phyloP scores from a whole-genome alignment of 805 yeast species.

The Kazachstania martiniae region DNA sequence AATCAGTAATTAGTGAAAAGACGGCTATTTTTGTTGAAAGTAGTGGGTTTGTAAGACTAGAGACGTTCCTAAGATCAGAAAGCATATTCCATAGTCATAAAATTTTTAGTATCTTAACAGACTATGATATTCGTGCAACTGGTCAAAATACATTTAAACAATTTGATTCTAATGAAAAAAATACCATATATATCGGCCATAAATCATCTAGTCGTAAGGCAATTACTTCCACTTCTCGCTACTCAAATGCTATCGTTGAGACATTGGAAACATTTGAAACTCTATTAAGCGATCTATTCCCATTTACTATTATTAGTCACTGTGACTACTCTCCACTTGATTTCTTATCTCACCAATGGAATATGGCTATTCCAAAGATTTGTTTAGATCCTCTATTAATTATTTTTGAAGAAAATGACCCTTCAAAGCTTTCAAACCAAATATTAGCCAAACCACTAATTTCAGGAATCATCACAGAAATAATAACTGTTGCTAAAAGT shows the following conservation, averaged over 20 bases:
- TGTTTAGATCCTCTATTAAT: conserved; percentile 70
- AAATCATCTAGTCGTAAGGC: not conserved
- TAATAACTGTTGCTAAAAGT: conserved; percentile 56
- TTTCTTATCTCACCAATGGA: conserved; percentile 69
- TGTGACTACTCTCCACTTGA: conserved; percentile 28
- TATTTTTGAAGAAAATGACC: conserved; percentile 55
- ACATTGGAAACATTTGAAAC: conserved; percentile 10
- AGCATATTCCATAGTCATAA: too few species aligned
- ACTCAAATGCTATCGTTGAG: conserved; percentile 6
- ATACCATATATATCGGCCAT: conserved; percentile 11
- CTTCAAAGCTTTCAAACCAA: conserved; percentile 44
- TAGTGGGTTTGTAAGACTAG: conserved; percentile 57
- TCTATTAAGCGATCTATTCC: conserved; percentile 13
- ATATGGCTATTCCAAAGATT: conserved; percentile 62
- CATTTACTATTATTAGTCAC: conserved; percentile 29
- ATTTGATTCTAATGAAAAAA: conserved; percentile 23
- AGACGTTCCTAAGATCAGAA: conserved; percentile 50
- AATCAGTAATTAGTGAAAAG: conserved; percentile 27
- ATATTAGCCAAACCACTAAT: conserved; percentile 74
- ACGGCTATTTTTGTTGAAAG: conserved; percentile 52
- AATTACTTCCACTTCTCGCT: not conserved
- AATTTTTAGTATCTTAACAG: conserved; percentile 48
- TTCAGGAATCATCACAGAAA: conserved; percentile 64
- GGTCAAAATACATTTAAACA: conserved; percentile 23
- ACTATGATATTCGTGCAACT: conserved; percentile 39